A percentile compares a stretch with the other conserved stretches of the same genome.
phyloP scores from a whole-genome alignment of 352 stramenopile species.

The Globisporangium uncinulatum region DNA sequence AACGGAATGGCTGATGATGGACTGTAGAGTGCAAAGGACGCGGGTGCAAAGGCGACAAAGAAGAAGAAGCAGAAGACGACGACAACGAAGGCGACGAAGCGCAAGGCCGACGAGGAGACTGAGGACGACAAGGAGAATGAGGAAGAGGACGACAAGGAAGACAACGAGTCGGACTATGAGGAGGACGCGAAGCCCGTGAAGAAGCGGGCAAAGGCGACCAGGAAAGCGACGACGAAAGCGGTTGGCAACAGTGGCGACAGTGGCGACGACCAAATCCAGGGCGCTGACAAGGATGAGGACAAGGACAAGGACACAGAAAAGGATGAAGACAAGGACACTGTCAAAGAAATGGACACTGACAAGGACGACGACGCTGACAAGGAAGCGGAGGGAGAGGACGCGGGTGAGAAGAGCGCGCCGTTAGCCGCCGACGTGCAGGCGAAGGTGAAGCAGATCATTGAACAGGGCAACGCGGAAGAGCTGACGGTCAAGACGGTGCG shows the following conservation, averaged over 20 bases:
- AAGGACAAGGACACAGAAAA: neutral
- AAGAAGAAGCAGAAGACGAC: slow-evolving; percentile 35
- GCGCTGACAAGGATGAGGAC: slow-evolving; percentile 1
- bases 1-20: neutral
- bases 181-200: neutral
- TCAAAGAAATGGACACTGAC: slow-evolving; percentile 18
- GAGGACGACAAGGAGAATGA: slow-evolving; percentile 9
- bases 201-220: slow-evolving; percentile 8
- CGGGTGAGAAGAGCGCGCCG: slow-evolving; percentile 6
- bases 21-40: slow-evolving; percentile 11
- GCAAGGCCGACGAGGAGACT: slow-evolving; percentile 1
- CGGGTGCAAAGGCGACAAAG: slow-evolving; percentile 34
- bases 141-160: neutral
- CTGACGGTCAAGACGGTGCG: slow-evolving; percentile 81
- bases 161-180: slow-evolving; percentile 2
- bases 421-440: slow-evolving; percentile 45
- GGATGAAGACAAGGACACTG: neutral
- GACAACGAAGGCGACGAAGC: slow-evolving; percentile 10
- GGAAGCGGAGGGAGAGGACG: neutral
- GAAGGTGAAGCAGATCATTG: slow-evolving; percentile 79
- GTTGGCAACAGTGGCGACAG: neutral
- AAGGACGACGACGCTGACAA: neutral
- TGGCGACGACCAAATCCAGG: neutral
- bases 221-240: slow-evolving; percentile 10
- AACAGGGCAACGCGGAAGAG: slow-evolving; percentile 63